Evolutionary conservation across 2,329 filamentous ascomycete species (phyloP).

Genomic region (Diaporthe velutina): DNA sequence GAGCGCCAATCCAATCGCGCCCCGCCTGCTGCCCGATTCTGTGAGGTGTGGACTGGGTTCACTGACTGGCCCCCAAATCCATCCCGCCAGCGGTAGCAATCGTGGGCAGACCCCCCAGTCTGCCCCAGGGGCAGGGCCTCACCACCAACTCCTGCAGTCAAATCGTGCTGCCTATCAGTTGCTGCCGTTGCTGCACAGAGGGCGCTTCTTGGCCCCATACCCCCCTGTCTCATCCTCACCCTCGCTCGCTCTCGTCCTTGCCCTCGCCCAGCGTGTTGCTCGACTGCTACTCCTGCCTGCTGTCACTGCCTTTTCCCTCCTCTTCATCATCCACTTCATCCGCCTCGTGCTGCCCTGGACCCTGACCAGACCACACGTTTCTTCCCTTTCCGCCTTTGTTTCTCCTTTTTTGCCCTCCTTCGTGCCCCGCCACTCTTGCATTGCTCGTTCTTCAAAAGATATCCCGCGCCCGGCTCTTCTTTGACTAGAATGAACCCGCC

Average conservation of each 20-base stretch:
- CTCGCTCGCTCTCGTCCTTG: constrained; percentile 19
- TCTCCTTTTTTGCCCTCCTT: constrained; percentile 8
- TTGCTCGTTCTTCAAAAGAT: constrained; percentile 21
- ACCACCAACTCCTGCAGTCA: constrained; percentile 32
- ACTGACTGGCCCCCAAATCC: constrained; percentile 18
- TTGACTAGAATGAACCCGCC: constrained; percentile 32
- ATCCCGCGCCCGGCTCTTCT: constrained; percentile 27
- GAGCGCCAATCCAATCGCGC: constrained; percentile 21
- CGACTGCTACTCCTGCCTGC: not conserved
- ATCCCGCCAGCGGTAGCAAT: not conserved
- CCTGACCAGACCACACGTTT: constrained; percentile 20
- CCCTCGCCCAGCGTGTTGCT: constrained; percentile 20
- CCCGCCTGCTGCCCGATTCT: constrained; percentile 6
- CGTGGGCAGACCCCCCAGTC: not conserved
- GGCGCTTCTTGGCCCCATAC: constrained; percentile 25
- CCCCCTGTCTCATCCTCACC: constrained; percentile 19
- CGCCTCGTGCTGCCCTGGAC: constrained; percentile 13
- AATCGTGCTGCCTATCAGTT: constrained; percentile 23
- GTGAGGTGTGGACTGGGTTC: not conserved
- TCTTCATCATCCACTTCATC: not conserved
- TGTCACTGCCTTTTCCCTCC: not conserved
- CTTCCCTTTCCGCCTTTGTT: constrained; percentile 6
- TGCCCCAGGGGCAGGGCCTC: not conserved
- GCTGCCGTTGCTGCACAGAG: constrained; percentile 1
- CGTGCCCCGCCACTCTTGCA: constrained; percentile 21